phyloP scores from a whole-genome alignment of 2,329 filamentous ascomycete species.

The Botrytis byssoidea region DNA sequence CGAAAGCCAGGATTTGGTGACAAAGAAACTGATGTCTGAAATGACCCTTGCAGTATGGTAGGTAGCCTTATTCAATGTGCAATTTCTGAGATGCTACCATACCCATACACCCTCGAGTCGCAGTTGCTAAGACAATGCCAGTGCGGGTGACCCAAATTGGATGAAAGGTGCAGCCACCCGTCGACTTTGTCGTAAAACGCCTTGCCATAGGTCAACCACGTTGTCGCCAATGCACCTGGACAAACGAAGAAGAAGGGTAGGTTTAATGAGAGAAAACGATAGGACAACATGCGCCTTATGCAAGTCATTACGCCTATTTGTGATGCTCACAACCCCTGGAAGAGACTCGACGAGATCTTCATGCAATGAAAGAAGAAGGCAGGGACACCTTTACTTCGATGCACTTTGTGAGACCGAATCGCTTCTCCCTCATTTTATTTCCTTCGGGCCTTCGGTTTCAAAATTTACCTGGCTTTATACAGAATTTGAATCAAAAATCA shows the following conservation, averaged over 20 bases:
- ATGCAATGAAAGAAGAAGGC: constrained; percentile 16
- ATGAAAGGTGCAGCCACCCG: constrained; percentile 32
- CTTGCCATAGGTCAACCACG: constrained; percentile 34
- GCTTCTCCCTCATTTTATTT: background rate
- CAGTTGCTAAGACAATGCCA: constrained; percentile 28
- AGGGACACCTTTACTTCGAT: constrained; percentile 2
- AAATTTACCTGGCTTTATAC: background rate
- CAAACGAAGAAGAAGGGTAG: constrained; percentile 34
- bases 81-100: constrained; percentile 14
- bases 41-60: background rate
- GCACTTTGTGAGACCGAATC: constrained; percentile 7
- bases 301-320: constrained; percentile 27
- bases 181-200: constrained; percentile 29
- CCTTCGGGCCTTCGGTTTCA: constrained; percentile 1
- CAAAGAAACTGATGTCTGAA: constrained; percentile 10
- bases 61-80: constrained; percentile 14
- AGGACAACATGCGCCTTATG: constrained; percentile 29
- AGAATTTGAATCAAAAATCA: background rate
- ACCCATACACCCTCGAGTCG: constrained; percentile 32
- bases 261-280: constrained; percentile 23
- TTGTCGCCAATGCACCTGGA: constrained; percentile 33
- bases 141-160: constrained; percentile 28
- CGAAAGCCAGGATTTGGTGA: background rate
- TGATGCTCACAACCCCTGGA: constrained; percentile 23
- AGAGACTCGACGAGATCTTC: constrained; percentile 33